Evolutionary conservation across 164 flowering plant species (phyloP), one percentile per base, ranked within the genome.

Genomic region (Piper betle): DNA sequence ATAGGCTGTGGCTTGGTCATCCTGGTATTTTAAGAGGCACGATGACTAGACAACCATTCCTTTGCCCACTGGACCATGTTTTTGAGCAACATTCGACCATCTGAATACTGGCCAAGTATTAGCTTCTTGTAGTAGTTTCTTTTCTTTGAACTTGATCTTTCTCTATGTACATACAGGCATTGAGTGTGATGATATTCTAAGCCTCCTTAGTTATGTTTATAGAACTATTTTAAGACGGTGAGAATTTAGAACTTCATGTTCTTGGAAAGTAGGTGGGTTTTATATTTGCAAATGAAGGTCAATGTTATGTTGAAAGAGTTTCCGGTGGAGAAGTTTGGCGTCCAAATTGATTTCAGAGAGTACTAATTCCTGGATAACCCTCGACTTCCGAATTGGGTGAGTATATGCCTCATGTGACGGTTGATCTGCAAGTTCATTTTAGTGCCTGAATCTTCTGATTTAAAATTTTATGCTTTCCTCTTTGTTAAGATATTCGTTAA

Each of bases 31-130:
- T 94, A 63, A 65, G 53, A n/a, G 97, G 99, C 11, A 71, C 92
- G 58, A 33, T 94, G 82, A 94, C 97, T 40, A 77, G 88, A 66
- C 97, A 84, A 68, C 99, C 97, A 62, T 94, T 91, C 68, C 52
- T 94, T 53, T 94, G 99, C 77, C 99, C 99, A 63, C 64, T 94
- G 80, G 99, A 94, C 73, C 99, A 94, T 74, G 95, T 91, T n/a
- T 91, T 94, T 73, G 99, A 94, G 99, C 18, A 57, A 58, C 16
- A 13, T 8, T 57, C 33, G 2, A 25, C 33, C 33, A 25, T 25
- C 2, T 25, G 33, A 25, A 25, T 25, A 25, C 33, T 25, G 33
- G 33, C 33, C 33, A 25, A 0, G 33, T 25, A 25, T 25, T 25
- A 25, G 33, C 33, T 25, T 25, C 33, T 25, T 25, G 33, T 25